phyloP scores from a whole-genome alignment of 140 eudicot species.

The Anethum foeniculum region DNA sequence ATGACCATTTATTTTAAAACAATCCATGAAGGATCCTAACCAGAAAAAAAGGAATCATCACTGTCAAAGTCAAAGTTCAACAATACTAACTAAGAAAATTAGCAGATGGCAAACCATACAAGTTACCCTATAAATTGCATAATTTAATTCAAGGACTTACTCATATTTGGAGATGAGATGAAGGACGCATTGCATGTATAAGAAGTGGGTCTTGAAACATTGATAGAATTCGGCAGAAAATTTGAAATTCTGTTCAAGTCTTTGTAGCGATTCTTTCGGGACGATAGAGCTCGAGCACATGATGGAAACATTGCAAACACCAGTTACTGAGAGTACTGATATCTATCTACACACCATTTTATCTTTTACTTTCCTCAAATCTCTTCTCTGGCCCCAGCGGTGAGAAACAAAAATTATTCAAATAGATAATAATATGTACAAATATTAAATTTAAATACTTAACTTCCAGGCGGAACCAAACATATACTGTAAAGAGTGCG shows the following conservation, averaged over 20 bases:
- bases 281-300: conserved; percentile 9
- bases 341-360: neutral
- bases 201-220: neutral
- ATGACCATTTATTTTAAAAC: conserved; percentile 10
- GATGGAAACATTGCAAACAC: conserved; percentile 3
- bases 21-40: conserved; percentile 26
- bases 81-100: neutral
- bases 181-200: neutral
- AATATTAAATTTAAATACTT: neutral
- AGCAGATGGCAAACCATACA: neutral
- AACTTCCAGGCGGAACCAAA: neutral
- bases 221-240: neutral
- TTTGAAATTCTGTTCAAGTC: neutral
- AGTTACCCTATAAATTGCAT: neutral
- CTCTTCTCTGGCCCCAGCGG: neutral
- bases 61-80: neutral
- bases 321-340: neutral
- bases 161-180: neutral
- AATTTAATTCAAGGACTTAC: neutral
- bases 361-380: neutral
- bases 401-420: neutral
- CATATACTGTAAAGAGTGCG: neutral
- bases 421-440: neutral
- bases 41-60: neutral
- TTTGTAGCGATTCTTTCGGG: neutral